Conservation (phyloP, 345 rosid genomes). For the Citrus unshiu region DNA sequence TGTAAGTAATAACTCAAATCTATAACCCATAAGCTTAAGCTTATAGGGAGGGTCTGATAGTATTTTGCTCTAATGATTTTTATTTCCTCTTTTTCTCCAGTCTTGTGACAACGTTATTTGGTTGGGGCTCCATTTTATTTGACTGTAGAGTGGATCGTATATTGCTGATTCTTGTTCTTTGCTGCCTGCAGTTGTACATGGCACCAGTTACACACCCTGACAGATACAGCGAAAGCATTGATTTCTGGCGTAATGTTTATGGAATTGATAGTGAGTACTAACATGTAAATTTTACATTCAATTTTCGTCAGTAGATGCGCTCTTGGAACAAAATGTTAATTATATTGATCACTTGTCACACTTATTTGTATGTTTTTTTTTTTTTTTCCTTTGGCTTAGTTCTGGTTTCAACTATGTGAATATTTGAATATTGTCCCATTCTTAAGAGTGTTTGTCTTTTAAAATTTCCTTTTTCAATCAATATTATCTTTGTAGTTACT, state of each 20-base stretch:
- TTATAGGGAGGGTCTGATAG: not conserved
- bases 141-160: conserved; percentile 6
- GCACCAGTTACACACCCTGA: conserved; percentile 93
- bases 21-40: not conserved
- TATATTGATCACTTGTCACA: not conserved
- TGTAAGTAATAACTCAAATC: not conserved
- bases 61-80: not conserved
- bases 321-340: not conserved
- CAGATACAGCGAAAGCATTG: conserved; percentile 88
- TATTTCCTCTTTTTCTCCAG: not conserved
- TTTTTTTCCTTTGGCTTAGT: not conserved
- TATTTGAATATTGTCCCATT: not conserved
- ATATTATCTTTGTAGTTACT: not conserved
- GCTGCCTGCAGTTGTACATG: conserved; percentile 73
- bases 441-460: not conserved
- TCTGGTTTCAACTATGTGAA: not conserved
- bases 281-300: not conserved
- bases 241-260: conserved; percentile 95
- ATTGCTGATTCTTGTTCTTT: conserved; percentile 23
- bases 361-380: not conserved
- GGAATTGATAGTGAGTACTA: conserved; percentile 94
- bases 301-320: not conserved
- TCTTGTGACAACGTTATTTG: not conserved
- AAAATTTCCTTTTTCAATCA: not conserved
- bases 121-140: not conserved